A percentile compares a stretch with the other conserved stretches of the same genome.
Evolutionary conservation across 129 eudicot genomes (phyloP).

Genomic region (Sambucus nigra): DNA sequence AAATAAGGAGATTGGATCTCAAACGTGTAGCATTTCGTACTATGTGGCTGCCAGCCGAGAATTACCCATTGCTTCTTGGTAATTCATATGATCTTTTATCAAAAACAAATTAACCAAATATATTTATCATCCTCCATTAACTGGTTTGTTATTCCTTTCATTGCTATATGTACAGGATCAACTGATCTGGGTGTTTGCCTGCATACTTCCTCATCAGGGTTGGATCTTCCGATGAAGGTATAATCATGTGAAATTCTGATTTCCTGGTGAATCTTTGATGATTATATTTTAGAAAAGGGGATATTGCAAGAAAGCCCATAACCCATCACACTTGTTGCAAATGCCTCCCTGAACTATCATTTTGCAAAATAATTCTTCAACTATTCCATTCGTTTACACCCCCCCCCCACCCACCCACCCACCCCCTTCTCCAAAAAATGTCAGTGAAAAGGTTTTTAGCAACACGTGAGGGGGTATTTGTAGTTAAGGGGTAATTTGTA

Average conservation of each 20-base stretch:
- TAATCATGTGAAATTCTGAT: constrained; percentile 1
- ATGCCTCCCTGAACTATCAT: too few relatives aligned
- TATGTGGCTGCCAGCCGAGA: constrained; percentile 92
- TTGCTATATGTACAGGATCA: constrained; percentile 44
- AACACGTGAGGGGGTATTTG: too few relatives aligned
- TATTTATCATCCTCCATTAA: neutral
- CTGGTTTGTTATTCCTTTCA: constrained; percentile 4
- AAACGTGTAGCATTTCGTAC: constrained; percentile 91
- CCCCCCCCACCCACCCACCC: too few relatives aligned
- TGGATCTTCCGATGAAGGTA: constrained; percentile 99
- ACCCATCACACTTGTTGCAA: too few relatives aligned
- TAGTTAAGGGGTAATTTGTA: too few relatives aligned
- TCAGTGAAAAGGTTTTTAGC: too few relatives aligned
- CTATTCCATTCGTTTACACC: too few relatives aligned
- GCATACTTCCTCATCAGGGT: constrained; percentile 97
- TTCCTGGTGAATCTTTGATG: neutral
- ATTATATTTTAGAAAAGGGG: too few relatives aligned
- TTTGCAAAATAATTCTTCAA: too few relatives aligned
- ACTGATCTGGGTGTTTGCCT: constrained; percentile 97
- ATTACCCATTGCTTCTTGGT: constrained; percentile 96
- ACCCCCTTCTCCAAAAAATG: too few relatives aligned
- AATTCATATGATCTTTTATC: too few relatives aligned
- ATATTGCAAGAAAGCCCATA: too few relatives aligned
- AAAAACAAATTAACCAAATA: neutral
- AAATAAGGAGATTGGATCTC: constrained; percentile 59